A percentile compares a stretch with the other conserved stretches of the same genome.
Evolutionary conservation across 345 rosid species (phyloP).

Genomic region (Ceriops zippeliana): DNA sequence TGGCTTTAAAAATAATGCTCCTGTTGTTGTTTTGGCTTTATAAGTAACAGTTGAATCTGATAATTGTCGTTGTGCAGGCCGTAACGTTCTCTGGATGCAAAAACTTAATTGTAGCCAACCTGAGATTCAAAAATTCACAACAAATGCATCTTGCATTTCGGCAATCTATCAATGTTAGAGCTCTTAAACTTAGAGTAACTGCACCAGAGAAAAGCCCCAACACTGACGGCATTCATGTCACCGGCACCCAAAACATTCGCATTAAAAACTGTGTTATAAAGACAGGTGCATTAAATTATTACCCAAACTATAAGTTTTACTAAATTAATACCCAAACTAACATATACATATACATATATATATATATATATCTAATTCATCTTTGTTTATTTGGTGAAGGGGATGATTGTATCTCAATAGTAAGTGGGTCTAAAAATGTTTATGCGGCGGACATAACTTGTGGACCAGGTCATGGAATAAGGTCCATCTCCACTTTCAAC

Average conservation of each 20-base stretch:
- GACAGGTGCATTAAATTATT: slow-evolving; percentile 46
- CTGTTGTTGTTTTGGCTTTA: background rate
- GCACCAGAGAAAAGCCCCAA: slow-evolving; percentile 83
- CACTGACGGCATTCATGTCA: slow-evolving; percentile 88
- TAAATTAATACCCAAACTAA: background rate
- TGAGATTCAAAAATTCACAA: slow-evolving; percentile 67
- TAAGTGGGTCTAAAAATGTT: slow-evolving; percentile 78
- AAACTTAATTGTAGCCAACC: slow-evolving; percentile 48
- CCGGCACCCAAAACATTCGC: slow-evolving; percentile 51
- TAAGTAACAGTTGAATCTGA: background rate
- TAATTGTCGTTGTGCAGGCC: slow-evolving; percentile 43
- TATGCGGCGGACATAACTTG: slow-evolving; percentile 68
- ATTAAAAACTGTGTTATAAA: slow-evolving; percentile 54
- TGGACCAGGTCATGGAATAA: slow-evolving; percentile 97
- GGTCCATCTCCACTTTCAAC: slow-evolving; percentile 33
- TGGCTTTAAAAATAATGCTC: too few relatives aligned
- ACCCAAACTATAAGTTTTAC: background rate
- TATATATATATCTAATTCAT: background rate
- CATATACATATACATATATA: background rate
- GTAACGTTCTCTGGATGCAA: slow-evolving; percentile 63
- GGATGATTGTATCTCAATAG: slow-evolving; percentile 91
- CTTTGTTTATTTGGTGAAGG: slow-evolving; percentile 37
- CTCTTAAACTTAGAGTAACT: slow-evolving; percentile 43
- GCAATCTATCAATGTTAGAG: slow-evolving; percentile 51
- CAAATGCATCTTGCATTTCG: slow-evolving; percentile 71